phyloP scores from a whole-genome alignment of 257 asterid genomes.

The Penstemon newberryi region DNA sequence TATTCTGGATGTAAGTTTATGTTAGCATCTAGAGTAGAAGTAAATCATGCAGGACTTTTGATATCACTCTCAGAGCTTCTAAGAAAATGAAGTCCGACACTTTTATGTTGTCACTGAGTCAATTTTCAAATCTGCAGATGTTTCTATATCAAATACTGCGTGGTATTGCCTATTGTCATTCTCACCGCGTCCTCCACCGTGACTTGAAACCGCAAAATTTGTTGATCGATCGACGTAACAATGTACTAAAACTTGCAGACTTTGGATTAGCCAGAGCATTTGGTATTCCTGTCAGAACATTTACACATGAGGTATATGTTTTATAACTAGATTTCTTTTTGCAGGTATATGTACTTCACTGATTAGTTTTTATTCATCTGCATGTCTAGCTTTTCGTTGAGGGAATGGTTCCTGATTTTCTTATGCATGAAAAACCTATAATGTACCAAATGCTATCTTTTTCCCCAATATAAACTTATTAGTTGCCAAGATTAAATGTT shows the following conservation, averaged over 20 bases:
- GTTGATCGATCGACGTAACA: slow-evolving; percentile 87
- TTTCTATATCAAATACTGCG: slow-evolving; percentile 86
- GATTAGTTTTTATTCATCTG: neutral
- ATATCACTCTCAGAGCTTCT: neutral
- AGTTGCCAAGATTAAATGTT: slow-evolving; percentile 6
- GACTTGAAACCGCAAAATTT: slow-evolving; percentile 96
- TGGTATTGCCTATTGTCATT: slow-evolving; percentile 93
- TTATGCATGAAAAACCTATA: slow-evolving; percentile 12
- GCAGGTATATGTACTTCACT: slow-evolving; percentile 5
- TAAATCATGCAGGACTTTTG: neutral
- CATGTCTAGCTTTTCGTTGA: slow-evolving; percentile 8
- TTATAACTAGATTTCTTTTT: slow-evolving; percentile 14
- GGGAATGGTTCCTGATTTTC: slow-evolving; percentile 11
- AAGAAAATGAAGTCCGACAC: neutral
- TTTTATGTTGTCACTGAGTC: slow-evolving; percentile 27
- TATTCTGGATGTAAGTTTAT: slow-evolving; percentile 9
- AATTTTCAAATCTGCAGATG: slow-evolving; percentile 45
- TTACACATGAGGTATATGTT: slow-evolving; percentile 76
- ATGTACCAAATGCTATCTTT: slow-evolving; percentile 5
- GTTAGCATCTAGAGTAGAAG: slow-evolving; percentile 2
- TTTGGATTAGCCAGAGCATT: slow-evolving; percentile 97
- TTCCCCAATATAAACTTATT: neutral
- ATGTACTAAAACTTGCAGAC: slow-evolving; percentile 90
- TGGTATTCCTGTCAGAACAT: slow-evolving; percentile 95
- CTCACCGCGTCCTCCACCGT: slow-evolving; percentile 92